Base-by-base conservation (phyloP, 2,329 filamentous ascomycete species). In the Venturia aucupariae region DNA sequence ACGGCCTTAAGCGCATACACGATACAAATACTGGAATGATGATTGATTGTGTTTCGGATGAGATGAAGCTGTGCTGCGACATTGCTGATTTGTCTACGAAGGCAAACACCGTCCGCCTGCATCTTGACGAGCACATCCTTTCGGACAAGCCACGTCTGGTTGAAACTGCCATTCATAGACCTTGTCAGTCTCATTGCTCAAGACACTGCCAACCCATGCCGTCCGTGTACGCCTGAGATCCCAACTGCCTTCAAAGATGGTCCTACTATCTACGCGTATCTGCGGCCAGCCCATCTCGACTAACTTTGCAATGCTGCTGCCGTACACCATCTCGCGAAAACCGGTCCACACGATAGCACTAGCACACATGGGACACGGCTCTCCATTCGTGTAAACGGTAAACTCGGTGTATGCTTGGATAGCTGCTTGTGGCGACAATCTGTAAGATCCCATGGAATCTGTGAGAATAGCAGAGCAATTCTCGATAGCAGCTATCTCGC, bases 331-430 rank as follows among this genome's bases (percentile, higher is more conserved):
- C 71, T 84, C 82, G 41, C 74, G 75, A 72, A 85, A 83, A 0
- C 0, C 32, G 10, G 81, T 75, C 80, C 80, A 84, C 2, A 81
- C 78, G 66, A 84, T 83, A 0, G 81, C 82, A 7, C 80, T 78
- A 0, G 82, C 81, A 67, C 82, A 85, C 78, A 84, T 85, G 10
- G 82, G 79, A 70, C 82, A 85, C 64, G 78, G 80, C 70, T 84
- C 82, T 2, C 78, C 82, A 69, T 82, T 85, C 30, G 82, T 84
- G 71, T 84, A 84, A 3, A 84, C 71, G 4, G 78, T 77, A 19
- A 84, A 71, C 17, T 75, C 67, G 2, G 71, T 66, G 67, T 81
- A 84, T 0, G 81, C 82, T 3, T 68, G 70, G 19, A 77, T 68
- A 0, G 80, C 76, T 64, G 79, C 75, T 13, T 69, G 60, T 0